phyloP scores from a whole-genome alignment of 1,139 yeast species.

The Saccharomyces hybrid region DNA sequence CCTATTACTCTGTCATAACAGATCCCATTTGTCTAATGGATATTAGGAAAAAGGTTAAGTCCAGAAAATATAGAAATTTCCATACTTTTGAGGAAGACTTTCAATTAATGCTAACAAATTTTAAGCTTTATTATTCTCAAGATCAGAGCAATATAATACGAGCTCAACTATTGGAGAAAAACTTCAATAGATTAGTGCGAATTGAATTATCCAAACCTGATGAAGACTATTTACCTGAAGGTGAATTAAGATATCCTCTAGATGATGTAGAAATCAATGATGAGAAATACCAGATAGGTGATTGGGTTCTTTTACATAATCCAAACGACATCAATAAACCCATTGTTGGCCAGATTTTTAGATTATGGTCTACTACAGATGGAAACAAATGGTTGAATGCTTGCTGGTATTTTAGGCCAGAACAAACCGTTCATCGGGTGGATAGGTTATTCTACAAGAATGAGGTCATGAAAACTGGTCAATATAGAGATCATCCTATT shows the following conservation, averaged over 20 bases:
- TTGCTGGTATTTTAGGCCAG: slow-evolving; percentile 97
- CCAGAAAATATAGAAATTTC: slow-evolving; percentile 71
- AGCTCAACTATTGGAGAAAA: slow-evolving; percentile 53
- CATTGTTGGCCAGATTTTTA: slow-evolving; percentile 85
- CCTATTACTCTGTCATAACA: slow-evolving; percentile 56
- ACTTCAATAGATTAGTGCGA: slow-evolving; percentile 54
- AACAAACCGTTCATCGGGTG: slow-evolving; percentile 89
- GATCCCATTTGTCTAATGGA: slow-evolving; percentile 78
- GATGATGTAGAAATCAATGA: slow-evolving; percentile 70
- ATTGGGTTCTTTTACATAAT: slow-evolving; percentile 84
- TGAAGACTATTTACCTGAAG: slow-evolving; percentile 62
- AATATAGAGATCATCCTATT: slow-evolving; percentile 86
- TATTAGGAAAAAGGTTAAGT: slow-evolving; percentile 75
- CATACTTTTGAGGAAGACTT: slow-evolving; percentile 73
- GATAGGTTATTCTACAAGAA: slow-evolving; percentile 86
- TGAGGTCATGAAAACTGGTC: slow-evolving; percentile 95
- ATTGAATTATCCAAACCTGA: slow-evolving; percentile 78
- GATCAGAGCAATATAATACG: slow-evolving; percentile 52
- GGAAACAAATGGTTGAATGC: slow-evolving; percentile 85
- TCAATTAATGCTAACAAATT: slow-evolving; percentile 65
- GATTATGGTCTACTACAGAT: slow-evolving; percentile 79
- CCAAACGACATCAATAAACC: slow-evolving; percentile 85
- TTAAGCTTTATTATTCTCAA: slow-evolving; percentile 57
- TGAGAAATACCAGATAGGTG: slow-evolving; percentile 75
- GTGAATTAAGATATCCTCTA: slow-evolving; percentile 67